Evolutionary conservation across 352 stramenopile genomes (phyloP).

Genomic region (Globisporangium orthogonon): DNA sequence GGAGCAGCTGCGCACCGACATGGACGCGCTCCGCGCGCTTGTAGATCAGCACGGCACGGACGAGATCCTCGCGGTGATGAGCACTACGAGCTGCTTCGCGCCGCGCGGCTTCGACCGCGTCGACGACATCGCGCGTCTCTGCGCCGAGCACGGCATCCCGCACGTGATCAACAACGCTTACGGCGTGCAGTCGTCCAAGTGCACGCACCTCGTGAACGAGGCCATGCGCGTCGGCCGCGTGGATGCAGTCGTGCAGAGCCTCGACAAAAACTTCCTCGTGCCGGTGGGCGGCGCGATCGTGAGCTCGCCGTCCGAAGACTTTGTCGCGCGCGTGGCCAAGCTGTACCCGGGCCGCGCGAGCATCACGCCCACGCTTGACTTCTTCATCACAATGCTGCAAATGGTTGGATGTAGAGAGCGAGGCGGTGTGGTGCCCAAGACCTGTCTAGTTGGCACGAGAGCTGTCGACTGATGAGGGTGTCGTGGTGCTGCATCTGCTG

Average conservation of each 20-base stretch:
- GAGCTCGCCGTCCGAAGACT: conserved; percentile 48
- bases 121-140: conserved; percentile 90
- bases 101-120: conserved; percentile 94
- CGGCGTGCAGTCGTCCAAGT: conserved; percentile 93
- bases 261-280: conserved; percentile 99
- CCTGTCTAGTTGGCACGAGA: not conserved
- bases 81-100: conserved; percentile 98
- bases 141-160: conserved; percentile 58
- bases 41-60: conserved; percentile 57
- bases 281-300: conserved; percentile 93
- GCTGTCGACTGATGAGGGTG: not conserved
- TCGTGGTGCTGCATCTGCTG: not conserved
- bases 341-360: conserved; percentile 96
- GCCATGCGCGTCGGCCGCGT: conserved; percentile 89
- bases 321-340: conserved; percentile 88
- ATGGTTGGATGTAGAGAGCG: conserved; percentile 63
- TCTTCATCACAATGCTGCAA: conserved; percentile 99
- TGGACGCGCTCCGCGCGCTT: conserved; percentile 59
- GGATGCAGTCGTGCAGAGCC: conserved; percentile 96
- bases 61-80: conserved; percentile 92
- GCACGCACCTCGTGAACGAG: conserved; percentile 90
- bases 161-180: conserved; percentile 99
- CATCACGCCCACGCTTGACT: conserved; percentile 91
- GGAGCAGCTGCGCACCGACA: conserved; percentile 88
- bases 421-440: not conserved